Conservation (phyloP, 805 yeast genomes). For the Cyberlindnera mycetangii region DNA sequence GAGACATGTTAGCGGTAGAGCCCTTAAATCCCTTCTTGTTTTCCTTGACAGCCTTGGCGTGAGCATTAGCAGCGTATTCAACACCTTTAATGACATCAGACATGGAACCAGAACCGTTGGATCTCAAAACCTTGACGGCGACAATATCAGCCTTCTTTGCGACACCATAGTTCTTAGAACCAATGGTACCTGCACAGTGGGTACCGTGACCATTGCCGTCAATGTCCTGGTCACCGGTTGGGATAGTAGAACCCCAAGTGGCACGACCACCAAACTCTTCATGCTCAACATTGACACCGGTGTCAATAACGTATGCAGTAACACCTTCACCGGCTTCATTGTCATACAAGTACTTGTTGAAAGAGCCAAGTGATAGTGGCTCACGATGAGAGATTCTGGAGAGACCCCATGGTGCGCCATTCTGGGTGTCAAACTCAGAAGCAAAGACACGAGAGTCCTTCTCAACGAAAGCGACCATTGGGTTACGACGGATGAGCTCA, state of each 20-base stretch:
- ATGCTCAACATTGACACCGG: conserved; percentile 79
- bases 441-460: conserved; percentile 69
- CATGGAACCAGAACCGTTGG: conserved; percentile 81
- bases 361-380: conserved; percentile 61
- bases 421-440: conserved; percentile 61
- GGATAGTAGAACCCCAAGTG: conserved; percentile 80
- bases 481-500: conserved; percentile 67
- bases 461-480: conserved; percentile 68
- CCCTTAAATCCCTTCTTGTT: conserved; percentile 71
- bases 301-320: conserved; percentile 84
- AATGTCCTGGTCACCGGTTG: conserved; percentile 60
- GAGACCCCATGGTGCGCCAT: conserved; percentile 93
- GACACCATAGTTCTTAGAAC: conserved; percentile 74
- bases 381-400: conserved; percentile 86
- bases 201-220: conserved; percentile 96
- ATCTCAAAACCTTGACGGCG: conserved; percentile 80
- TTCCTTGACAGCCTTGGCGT: conserved; percentile 49
- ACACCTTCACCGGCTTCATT: conserved; percentile 78
- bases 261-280: conserved; percentile 84
- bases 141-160: conserved; percentile 77
- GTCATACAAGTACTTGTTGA: conserved; percentile 72
- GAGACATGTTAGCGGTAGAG: conserved; percentile 87
- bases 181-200: conserved; percentile 96
- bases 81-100: conserved; percentile 83
- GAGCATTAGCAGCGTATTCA: conserved; percentile 77